Percentiles rank a stretch among this genome's conserved stretches.
These are phyloP conservation scores for Coemansia pectinata DNA, from an alignment of 192 early-diverging fungal species.

Conservation along the genomic window DNA sequence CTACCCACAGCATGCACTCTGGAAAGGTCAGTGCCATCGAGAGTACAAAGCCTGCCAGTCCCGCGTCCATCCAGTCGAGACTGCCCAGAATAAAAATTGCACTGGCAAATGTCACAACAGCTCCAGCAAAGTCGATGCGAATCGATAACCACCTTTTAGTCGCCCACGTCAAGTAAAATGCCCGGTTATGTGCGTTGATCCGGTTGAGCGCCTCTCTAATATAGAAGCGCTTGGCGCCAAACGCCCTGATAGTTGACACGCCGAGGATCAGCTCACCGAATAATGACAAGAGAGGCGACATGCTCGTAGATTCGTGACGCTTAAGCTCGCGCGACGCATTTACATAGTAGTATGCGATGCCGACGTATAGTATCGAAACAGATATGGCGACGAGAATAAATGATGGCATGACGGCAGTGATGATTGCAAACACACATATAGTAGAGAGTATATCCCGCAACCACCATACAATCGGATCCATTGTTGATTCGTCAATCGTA, in stretches of 20 bases:
- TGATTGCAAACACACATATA: no score
- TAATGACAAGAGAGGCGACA: slow-evolving; percentile 74
- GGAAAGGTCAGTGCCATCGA: slow-evolving; percentile 84
- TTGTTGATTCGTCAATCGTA: slow-evolving; percentile 67
- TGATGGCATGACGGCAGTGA: no score
- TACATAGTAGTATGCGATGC: slow-evolving; percentile 71
- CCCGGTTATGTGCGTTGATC: slow-evolving; percentile 76
- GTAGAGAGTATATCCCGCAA: neutral
- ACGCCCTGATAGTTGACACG: slow-evolving; percentile 80
- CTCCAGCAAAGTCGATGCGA: slow-evolving; percentile 75
- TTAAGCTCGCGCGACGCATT: slow-evolving; percentile 81
- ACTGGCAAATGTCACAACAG: slow-evolving; percentile 68
- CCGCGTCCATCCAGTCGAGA: slow-evolving; percentile 66
- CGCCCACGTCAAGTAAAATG: slow-evolving; percentile 80
- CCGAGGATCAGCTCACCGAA: slow-evolving; percentile 80
- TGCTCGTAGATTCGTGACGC: slow-evolving; percentile 75
- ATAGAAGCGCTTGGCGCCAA: slow-evolving; percentile 69
- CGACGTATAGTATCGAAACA: neutral
- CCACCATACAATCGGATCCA: slow-evolving; percentile 56
- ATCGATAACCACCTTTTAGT: slow-evolving; percentile 84
- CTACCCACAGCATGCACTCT: slow-evolving; percentile 71
- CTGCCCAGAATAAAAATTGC: slow-evolving; percentile 63
- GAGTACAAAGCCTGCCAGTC: slow-evolving; percentile 83
- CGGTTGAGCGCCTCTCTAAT: slow-evolving; percentile 59
- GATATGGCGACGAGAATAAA: no score